These are phyloP conservation scores for Microcos paniculata DNA, from an alignment of 345 rosid species.

Conservation along the genomic window DNA sequence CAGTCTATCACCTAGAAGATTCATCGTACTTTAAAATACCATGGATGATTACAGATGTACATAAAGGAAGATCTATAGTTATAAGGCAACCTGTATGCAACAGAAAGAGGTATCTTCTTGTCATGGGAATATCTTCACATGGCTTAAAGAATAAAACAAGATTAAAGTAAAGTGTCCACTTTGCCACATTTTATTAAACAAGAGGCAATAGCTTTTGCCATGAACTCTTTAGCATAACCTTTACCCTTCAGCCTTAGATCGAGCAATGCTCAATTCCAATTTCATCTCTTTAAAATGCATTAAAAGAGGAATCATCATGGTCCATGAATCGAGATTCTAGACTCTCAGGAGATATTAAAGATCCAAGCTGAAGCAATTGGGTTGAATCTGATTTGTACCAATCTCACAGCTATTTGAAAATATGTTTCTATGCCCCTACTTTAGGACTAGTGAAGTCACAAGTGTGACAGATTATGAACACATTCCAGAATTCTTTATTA, in stretches of 20 bases:
- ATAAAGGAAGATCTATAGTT: not conserved
- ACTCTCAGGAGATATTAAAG: not conserved
- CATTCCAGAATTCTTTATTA: not conserved
- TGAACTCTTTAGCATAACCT: not conserved
- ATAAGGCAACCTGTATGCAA: not conserved
- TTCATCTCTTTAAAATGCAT: no score
- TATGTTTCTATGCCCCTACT: not conserved
- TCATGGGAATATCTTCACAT: not conserved
- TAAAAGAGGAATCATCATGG: no score
- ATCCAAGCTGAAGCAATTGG: not conserved
- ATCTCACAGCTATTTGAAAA: not conserved
- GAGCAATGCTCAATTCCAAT: no score
- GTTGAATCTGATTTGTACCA: not conserved
- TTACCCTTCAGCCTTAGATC: not conserved
- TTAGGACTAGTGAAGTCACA: not conserved
- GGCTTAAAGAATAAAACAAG: conserved; percentile 17
- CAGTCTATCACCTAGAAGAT: not conserved
- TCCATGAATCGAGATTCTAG: not conserved
- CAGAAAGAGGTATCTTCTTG: not conserved
- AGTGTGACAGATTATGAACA: not conserved
- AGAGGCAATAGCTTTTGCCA: no score
- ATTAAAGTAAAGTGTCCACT: not conserved
- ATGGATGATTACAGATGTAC: not conserved
- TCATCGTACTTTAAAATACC: not conserved
- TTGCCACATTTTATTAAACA: not conserved